These are phyloP conservation scores for Rhizoclosmatium globosum DNA, from an alignment of 192 early-diverging fungal genomes.

Conservation along the genomic window DNA sequence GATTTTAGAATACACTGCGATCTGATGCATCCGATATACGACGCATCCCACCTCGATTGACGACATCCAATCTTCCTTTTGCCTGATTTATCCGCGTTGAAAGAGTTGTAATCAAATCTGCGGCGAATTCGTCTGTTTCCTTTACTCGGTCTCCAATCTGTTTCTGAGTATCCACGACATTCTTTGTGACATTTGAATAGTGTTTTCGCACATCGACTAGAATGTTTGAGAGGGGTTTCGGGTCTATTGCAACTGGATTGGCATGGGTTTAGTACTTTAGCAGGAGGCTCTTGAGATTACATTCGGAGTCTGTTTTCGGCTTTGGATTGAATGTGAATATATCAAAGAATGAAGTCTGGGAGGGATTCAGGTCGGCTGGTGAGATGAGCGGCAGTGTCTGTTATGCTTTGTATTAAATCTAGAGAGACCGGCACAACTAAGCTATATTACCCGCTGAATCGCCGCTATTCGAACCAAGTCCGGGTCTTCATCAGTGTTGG, in stretches of 20 bases:
- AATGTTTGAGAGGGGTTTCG: constrained; percentile 13
- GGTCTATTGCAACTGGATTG: background rate
- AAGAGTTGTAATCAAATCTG: background rate
- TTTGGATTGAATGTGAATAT: background rate
- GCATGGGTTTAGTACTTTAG: background rate
- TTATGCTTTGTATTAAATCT: background rate
- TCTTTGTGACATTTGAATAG: background rate
- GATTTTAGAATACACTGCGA: background rate
- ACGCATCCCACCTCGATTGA: constrained; percentile 1
- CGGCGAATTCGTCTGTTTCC: background rate
- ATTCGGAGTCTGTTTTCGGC: background rate
- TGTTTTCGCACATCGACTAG: background rate
- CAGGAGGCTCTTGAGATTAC: background rate
- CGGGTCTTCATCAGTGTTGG: background rate
- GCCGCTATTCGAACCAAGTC: constrained; percentile 22
- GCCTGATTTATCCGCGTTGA: background rate
- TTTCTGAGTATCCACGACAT: constrained; percentile 8
- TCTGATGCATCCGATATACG: background rate
- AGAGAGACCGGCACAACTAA: background rate
- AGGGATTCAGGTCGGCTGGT: background rate
- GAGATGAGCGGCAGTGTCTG: background rate
- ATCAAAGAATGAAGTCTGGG: background rate
- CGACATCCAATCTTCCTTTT: background rate
- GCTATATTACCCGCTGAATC: constrained; percentile 21
- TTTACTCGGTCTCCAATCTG: constrained; percentile 6